Conservation (phyloP, 768 basidiomycete species). For the Pseudohyphozyma bogoriensis region DNA sequence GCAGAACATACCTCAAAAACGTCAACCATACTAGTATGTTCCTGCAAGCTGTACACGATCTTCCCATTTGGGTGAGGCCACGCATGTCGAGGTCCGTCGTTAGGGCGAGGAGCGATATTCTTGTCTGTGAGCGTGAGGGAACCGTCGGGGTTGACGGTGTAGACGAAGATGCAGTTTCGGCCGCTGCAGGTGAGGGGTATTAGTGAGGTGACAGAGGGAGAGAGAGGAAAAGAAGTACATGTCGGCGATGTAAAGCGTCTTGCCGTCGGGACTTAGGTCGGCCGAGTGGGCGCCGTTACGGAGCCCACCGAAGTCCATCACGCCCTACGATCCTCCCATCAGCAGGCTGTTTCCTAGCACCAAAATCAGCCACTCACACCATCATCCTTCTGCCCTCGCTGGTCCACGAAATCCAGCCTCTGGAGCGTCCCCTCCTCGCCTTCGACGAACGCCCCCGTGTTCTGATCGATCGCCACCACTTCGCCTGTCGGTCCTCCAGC, state of each 20-base stretch:
- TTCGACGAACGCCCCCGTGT: conserved; percentile 20
- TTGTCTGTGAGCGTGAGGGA: conserved; percentile 20
- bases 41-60: conserved; percentile 33
- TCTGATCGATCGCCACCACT: conserved; percentile 22
- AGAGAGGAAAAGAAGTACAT: conserved; percentile 24
- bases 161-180: conserved; percentile 32
- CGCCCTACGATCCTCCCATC: not conserved
- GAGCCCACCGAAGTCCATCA: conserved; percentile 35
- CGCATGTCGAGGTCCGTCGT: conserved; percentile 33
- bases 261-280: conserved; percentile 33
- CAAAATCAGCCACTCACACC: conserved; percentile 14
- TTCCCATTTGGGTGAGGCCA: conserved; percentile 33
- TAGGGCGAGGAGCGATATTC: conserved; percentile 25
- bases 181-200: conserved; percentile 17
- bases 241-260: conserved; percentile 33
- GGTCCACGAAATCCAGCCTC: conserved; percentile 21
- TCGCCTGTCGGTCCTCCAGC: conserved; percentile 34
- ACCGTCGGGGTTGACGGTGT: conserved; percentile 2
- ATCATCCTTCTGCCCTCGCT: conserved; percentile 1
- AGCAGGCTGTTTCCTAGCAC: conserved; percentile 8
- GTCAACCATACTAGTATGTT: conserved; percentile 32
- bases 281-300: conserved; percentile 32
- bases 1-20: conserved; percentile 11
- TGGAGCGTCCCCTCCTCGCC: conserved; percentile 6
- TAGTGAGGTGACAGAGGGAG: not conserved